Evolutionary conservation across 805 yeast species (phyloP).

Genomic region (Cyberlindnera xylosilytica): DNA sequence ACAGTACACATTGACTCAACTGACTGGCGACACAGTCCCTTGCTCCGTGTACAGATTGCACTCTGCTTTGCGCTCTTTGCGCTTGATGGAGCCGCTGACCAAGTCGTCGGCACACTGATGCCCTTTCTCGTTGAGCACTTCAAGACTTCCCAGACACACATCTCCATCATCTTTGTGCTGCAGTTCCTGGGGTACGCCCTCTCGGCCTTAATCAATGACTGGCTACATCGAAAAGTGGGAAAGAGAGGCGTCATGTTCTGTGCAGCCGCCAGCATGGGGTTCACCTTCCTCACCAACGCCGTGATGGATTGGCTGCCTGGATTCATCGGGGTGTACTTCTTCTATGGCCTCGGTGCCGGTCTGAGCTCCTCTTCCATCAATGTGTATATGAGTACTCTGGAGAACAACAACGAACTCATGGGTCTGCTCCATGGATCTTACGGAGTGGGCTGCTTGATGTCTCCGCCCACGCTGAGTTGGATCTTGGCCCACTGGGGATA

Average conservation of each 20-base stretch:
- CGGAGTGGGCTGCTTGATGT: constrained; percentile 66
- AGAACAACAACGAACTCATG: constrained; percentile 51
- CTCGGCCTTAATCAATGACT: constrained; percentile 47
- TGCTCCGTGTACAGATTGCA: constrained; percentile 41
- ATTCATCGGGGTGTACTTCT: constrained; percentile 35
- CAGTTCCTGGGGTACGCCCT: constrained; percentile 54
- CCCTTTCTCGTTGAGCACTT: constrained; percentile 49
- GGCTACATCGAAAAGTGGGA: constrained; percentile 42
- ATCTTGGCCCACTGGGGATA: constrained; percentile 30
- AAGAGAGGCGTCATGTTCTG: constrained; percentile 1
- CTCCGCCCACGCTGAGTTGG: constrained; percentile 52
- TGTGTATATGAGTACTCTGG: constrained; percentile 42
- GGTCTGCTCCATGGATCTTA: constrained; percentile 65
- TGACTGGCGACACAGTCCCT: constrained; percentile 29
- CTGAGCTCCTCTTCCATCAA: constrained; percentile 51
- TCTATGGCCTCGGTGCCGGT: constrained; percentile 54
- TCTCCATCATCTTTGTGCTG: constrained; percentile 48
- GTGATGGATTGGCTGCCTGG: constrained; percentile 12
- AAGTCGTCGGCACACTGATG: constrained; percentile 55
- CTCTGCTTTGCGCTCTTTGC: constrained; percentile 39
- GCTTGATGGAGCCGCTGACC: constrained; percentile 55
- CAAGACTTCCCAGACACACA: constrained; percentile 42
- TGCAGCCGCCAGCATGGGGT: constrained; percentile 1
- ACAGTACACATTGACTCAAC: constrained; percentile 6
- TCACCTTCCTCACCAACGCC: background rate